These are phyloP conservation scores for Paxillus rubicundulus DNA, from an alignment of 768 basidiomycete genomes.

Conservation along the genomic window DNA sequence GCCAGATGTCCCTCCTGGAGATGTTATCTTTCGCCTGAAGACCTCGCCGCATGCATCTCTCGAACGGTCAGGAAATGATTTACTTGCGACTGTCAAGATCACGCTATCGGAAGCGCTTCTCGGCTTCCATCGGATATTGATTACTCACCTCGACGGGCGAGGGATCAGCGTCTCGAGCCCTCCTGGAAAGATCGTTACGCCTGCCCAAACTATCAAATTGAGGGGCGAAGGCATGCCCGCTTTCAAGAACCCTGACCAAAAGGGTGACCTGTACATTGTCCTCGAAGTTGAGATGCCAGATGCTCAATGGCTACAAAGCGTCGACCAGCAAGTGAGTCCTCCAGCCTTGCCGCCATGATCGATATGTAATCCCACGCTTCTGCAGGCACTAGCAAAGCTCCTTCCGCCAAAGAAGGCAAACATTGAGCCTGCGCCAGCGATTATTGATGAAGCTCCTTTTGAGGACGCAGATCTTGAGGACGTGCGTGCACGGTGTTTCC, in stretches of 20 bases:
- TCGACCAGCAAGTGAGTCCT: conserved; percentile 55
- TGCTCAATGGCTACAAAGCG: conserved; percentile 66
- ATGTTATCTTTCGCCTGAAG: conserved; percentile 83
- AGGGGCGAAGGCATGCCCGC: conserved; percentile 90
- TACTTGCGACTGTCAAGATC: conserved; percentile 77
- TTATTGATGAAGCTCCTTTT: conserved; percentile 67
- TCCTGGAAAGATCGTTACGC: conserved; percentile 70
- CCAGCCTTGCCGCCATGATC: neutral
- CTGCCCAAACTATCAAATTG: conserved; percentile 70
- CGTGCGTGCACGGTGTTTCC: conserved; percentile 79
- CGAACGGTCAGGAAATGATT: conserved; percentile 77
- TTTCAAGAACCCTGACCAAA: conserved; percentile 58
- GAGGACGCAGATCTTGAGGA: conserved; percentile 79
- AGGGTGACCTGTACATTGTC: conserved; percentile 80
- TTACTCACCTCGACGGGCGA: conserved; percentile 91
- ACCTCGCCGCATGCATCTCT: conserved; percentile 72
- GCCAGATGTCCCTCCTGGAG: conserved; percentile 86
- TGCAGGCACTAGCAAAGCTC: conserved; percentile 59
- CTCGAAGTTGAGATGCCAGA: conserved; percentile 89
- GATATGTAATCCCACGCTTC: conserved; percentile 6
- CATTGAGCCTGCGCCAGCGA: conserved; percentile 66
- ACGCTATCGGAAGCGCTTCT: conserved; percentile 92
- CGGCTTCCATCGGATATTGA: conserved; percentile 88
- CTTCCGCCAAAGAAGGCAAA: conserved; percentile 78
- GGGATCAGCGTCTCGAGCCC: conserved; percentile 81